Base-by-base conservation (phyloP, 805 yeast species). In the Saturnispora galanensis region DNA sequence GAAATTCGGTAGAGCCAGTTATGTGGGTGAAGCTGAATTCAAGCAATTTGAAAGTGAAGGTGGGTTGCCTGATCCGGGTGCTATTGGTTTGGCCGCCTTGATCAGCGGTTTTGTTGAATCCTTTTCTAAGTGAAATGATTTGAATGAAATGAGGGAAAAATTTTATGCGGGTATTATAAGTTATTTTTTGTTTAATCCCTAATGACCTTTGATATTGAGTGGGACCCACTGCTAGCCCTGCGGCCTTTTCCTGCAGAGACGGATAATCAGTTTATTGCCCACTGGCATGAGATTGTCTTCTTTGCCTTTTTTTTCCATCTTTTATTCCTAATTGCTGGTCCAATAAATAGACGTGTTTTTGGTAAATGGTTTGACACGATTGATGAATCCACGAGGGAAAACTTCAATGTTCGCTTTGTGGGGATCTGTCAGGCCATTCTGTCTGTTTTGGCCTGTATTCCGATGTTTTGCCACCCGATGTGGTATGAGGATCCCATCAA, bases 31-130 rank as follows among this genome's bases (percentile, higher is more conserved):
- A 48, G 77, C 71, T 10, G 82, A 75, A 42, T 72, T 79, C 53
- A 65, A 68, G 45, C 63, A 62, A 37, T 70, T 67, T 42, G 71
- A 64, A 34, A 70, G 68, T 34, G 71, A 71, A 56, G 87, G 85
- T 21, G 85, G 84, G n/a, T 70, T 88, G 29, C 95, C 96, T 1
- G 97, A 89, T 56, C 96, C 97, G 5, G 97, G 97, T 51, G 96
- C 97, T 2, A 77, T 86, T 46, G 97, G 97, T 3, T 66, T 89
- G 18, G 83, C 65, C 17, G 65, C 64, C 3, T 45, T 63, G 17
- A 46, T 63, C 29, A 54, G 52, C 13, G 67, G 66, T 3, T 54
- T 60, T 51, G 58, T 58, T n/a, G 18, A 12, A n/a, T 16, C 15
- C 15, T 26, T 31, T 8, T 16, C 33, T 34, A 10, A 4, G 12